Conservation (phyloP, 345 rosid genomes). For the Melaleuca alternifolia region DNA sequence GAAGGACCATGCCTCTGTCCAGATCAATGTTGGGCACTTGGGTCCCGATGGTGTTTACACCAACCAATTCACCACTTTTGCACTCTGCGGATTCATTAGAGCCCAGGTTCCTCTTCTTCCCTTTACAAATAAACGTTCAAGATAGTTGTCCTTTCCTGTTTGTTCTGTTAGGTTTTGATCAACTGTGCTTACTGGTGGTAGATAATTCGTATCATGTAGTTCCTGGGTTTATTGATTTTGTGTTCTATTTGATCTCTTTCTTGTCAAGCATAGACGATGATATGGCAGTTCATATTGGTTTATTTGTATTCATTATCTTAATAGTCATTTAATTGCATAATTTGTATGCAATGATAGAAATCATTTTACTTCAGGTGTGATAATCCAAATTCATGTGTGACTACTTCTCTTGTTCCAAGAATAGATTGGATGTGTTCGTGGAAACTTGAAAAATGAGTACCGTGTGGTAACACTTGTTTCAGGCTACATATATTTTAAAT, state of each 20-base stretch:
- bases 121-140: neutral
- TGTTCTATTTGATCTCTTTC: neutral
- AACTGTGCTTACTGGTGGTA: neutral
- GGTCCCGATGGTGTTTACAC: conserved; percentile 40
- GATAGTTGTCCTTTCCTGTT: neutral
- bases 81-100: conserved; percentile 44
- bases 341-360: neutral
- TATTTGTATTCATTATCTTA: neutral
- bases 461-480: neutral
- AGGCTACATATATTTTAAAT: neutral
- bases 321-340: neutral
- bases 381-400: neutral
- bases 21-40: conserved; percentile 46
- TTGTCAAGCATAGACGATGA: neutral
- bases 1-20: conserved; percentile 52
- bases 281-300: neutral
- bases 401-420: neutral
- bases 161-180: neutral
- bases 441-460: neutral
- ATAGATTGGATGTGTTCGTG: neutral
- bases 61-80: conserved; percentile 35
- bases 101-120: conserved; percentile 28
- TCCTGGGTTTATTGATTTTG: neutral
- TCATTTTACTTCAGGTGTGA: neutral
- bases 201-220: neutral